These are phyloP conservation scores for Yarrowia sp. DNA, from an alignment of 805 yeast species.

Conservation along the genomic window DNA sequence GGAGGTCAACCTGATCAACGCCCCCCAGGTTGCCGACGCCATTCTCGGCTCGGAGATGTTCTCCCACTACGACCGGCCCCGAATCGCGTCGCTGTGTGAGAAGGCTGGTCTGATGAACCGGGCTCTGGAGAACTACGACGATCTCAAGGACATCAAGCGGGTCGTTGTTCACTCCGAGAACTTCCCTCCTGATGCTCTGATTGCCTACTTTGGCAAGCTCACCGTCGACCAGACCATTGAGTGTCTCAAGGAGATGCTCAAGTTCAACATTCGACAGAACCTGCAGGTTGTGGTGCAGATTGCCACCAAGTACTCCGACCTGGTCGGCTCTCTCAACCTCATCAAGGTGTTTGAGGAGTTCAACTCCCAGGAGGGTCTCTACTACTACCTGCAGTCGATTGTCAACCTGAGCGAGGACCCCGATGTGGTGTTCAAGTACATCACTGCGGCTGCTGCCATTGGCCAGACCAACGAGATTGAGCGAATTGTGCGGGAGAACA, in stretches of 20 bases:
- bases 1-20: constrained; percentile 89
- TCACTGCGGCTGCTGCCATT: constrained; percentile 87
- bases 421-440: constrained; percentile 93
- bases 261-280: constrained; percentile 75
- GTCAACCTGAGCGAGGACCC: constrained; percentile 92
- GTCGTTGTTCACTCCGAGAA: constrained; percentile 79
- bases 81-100: constrained; percentile 89
- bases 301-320: constrained; percentile 92
- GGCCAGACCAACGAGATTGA: constrained; percentile 93
- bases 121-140: constrained; percentile 94
- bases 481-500: constrained; percentile 91
- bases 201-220: constrained; percentile 85
- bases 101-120: constrained; percentile 95
- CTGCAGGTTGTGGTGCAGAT: constrained; percentile 93
- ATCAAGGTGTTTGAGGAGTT: constrained; percentile 91
- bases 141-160: constrained; percentile 91
- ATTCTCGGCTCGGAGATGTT: constrained; percentile 94
- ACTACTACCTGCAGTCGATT: constrained; percentile 87
- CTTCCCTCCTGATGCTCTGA: constrained; percentile 91
- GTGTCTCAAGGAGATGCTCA: constrained; percentile 82
- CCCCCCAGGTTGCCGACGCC: constrained; percentile 99
- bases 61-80: constrained; percentile 90
- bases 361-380: constrained; percentile 88
- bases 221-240: constrained; percentile 91
- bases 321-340: constrained; percentile 80